Evolutionary conservation across 495 filamentous ascomycete genomes (phyloP), one percentile per base, ranked within the genome.

Genomic region (Elaphomyces granulatus): DNA sequence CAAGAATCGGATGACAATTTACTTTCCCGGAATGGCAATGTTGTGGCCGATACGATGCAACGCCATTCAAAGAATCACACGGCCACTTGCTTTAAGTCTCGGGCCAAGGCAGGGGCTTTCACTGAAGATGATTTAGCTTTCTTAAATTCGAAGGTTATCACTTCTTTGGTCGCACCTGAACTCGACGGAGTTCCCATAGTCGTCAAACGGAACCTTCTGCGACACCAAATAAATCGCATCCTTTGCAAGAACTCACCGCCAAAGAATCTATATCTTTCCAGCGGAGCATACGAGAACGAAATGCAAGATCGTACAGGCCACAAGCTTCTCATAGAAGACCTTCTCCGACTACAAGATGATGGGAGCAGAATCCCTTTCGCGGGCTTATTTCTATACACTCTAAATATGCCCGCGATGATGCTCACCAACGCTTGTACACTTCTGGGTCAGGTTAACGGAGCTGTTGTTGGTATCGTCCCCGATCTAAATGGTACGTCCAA

Each of bases 51-150:
- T 15, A 38, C 4, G 8, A 43, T 2, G 30, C 40, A 47, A 33
- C 10, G 42, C 8, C 45, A 47, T 26, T 43, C 39, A 8, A 38
- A 41, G 32, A n/a, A 40, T 4, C 39, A 45, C 16, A 12, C 34
- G 15, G 16, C 43, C 15, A 45, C 47, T 9, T 49, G 34, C 32
- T 42, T 49, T 37, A 49, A 49, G 32, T 49, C 42, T 37, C 37
- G 37, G 26, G 21, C 37, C 12, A 40, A 26, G 21, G 12, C 18
- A 10, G 12, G 18, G 3, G 19, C 37, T 32, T 35, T 35, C 8
- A 35, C 33, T 15, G 33, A 35, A 7, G n/a, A n/a, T n/a, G 14
- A 35, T 16, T 8, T 35, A 15, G 33, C 33, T 6, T 15, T 6
- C 14, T 16, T 35, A 6, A 35, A 7, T 35, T 7, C 33, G 8